These are phyloP conservation scores for Eremochloa ophiuroides DNA, from an alignment of 176 grass and related monocot genomes.

Conservation along the genomic window DNA sequence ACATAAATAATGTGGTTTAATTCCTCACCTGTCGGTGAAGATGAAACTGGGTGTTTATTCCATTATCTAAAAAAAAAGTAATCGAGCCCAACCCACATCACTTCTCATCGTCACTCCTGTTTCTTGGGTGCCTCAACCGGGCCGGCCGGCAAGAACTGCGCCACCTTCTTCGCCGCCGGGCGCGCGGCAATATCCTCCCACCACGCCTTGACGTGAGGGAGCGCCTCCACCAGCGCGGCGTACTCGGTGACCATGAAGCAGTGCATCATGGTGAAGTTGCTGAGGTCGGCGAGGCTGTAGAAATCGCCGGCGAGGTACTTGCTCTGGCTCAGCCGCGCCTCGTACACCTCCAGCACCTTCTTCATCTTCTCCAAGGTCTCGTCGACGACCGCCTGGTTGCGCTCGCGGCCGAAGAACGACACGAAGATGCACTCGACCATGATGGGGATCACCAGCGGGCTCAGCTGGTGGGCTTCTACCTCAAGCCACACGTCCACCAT, in stretches of 20 bases:
- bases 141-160: neutral
- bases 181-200: slow-evolving; percentile 35
- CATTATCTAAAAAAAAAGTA: no score
- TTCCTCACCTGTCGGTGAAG: no score
- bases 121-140: no score
- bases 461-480: slow-evolving; percentile 29
- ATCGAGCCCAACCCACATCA: no score
- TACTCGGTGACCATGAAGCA: slow-evolving; percentile 43
- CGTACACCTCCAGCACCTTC: slow-evolving; percentile 39
- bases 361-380: slow-evolving; percentile 23
- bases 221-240: neutral
- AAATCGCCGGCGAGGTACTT: slow-evolving; percentile 41
- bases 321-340: slow-evolving; percentile 4
- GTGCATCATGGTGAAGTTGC: slow-evolving; percentile 25
- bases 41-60: no score
- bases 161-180: slow-evolving; percentile 26
- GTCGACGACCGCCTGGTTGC: slow-evolving; percentile 29
- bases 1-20: no score
- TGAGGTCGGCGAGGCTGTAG: slow-evolving; percentile 43
- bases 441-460: neutral
- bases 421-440: neutral
- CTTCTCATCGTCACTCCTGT: no score
- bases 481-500: slow-evolving; percentile 32
- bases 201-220: slow-evolving; percentile 28
- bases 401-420: slow-evolving; percentile 23